Conservation (phyloP, 345 rosid species). For the Kernera saxatilis region DNA sequence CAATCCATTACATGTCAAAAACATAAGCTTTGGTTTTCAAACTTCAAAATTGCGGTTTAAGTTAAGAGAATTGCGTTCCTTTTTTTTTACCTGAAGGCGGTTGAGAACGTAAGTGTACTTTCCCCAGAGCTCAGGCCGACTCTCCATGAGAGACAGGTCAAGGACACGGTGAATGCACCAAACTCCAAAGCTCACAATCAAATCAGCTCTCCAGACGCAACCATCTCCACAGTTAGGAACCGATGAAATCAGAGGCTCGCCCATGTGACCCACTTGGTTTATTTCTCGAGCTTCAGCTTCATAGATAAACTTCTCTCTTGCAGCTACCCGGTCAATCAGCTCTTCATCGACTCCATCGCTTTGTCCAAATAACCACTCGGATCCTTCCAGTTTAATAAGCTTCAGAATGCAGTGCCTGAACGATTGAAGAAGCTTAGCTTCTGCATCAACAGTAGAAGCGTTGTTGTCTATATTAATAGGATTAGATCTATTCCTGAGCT, state of each 20-base stretch:
- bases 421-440: slow-evolving; percentile 77
- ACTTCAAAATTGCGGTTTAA: neutral
- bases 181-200: slow-evolving; percentile 87
- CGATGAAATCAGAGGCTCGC: slow-evolving; percentile 56
- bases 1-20: slow-evolving; percentile 12
- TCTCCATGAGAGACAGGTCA: slow-evolving; percentile 86
- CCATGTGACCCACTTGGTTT: slow-evolving; percentile 39
- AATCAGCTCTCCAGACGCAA: slow-evolving; percentile 78
- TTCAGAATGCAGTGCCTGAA: slow-evolving; percentile 69
- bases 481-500: slow-evolving; percentile 41
- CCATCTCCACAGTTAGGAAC: slow-evolving; percentile 93
- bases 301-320: slow-evolving; percentile 68
- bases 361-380: slow-evolving; percentile 90
- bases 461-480: slow-evolving; percentile 35
- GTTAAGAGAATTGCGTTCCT: neutral
- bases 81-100: slow-evolving; percentile 81
- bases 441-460: slow-evolving; percentile 48
- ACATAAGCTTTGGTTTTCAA: neutral
- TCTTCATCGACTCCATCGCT: slow-evolving; percentile 89
- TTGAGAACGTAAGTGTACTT: slow-evolving; percentile 92
- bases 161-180: slow-evolving; percentile 97
- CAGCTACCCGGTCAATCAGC: slow-evolving; percentile 82
- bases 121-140: slow-evolving; percentile 99
- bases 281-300: slow-evolving; percentile 73
- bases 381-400: slow-evolving; percentile 85